These are phyloP conservation scores for Bipolaris victoriae DNA, from an alignment of 2,329 filamentous ascomycete genomes.

Conservation along the genomic window DNA sequence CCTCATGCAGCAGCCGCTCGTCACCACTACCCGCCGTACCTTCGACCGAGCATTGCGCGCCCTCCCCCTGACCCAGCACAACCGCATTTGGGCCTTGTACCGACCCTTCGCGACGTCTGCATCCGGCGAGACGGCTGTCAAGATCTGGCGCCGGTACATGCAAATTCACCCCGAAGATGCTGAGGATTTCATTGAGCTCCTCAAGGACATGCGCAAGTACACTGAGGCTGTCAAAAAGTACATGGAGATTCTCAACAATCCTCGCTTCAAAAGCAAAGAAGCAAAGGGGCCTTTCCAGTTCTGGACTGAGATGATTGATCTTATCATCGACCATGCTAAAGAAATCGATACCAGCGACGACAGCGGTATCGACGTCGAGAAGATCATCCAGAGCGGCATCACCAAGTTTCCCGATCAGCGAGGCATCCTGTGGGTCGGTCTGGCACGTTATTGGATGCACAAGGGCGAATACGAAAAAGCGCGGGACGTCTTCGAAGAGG, in stretches of 20 bases:
- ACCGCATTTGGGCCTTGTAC: constrained; percentile 92
- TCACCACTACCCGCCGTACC: constrained; percentile 82
- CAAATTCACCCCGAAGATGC: constrained; percentile 94
- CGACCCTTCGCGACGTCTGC: constrained; percentile 89
- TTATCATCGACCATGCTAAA: constrained; percentile 88
- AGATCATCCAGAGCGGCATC: constrained; percentile 91
- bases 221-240: constrained; percentile 91
- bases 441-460: constrained; percentile 97
- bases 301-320: constrained; percentile 96
- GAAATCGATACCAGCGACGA: constrained; percentile 82
- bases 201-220: constrained; percentile 80
- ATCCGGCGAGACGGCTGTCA: constrained; percentile 86
- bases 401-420: constrained; percentile 89
- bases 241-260: constrained; percentile 89
- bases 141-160: constrained; percentile 95
- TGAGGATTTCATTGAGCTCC: constrained; percentile 91
- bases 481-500: constrained; percentile 93
- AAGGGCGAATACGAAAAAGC: constrained; percentile 91
- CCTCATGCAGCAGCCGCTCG: constrained; percentile 85
- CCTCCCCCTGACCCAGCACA: constrained; percentile 91
- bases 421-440: constrained; percentile 91
- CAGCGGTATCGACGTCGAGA: constrained; percentile 85
- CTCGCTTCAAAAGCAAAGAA: constrained; percentile 88
- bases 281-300: constrained; percentile 95
- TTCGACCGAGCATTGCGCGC: constrained; percentile 94